Evolutionary conservation across 352 stramenopile genomes (phyloP).

Genomic region (Phytophthora constricta): DNA sequence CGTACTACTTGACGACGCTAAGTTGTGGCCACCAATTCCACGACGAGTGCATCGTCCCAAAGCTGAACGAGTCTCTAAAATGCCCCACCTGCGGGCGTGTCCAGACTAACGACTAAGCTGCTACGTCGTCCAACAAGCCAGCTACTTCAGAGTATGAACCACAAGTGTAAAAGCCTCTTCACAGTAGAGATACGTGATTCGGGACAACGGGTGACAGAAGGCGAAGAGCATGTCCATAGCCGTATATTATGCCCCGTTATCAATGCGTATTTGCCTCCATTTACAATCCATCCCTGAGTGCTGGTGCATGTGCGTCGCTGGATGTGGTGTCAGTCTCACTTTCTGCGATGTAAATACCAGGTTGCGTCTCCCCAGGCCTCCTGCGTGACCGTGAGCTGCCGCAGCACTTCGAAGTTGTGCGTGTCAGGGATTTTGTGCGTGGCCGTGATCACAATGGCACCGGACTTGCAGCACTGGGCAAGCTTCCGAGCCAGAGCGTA

Average conservation of each 20-base stretch:
- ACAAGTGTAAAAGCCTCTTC: too few relatives aligned
- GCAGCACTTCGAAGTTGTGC: conserved; percentile 53
- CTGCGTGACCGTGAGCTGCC: conserved; percentile 54
- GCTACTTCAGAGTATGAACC: conserved; percentile 29
- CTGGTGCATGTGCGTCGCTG: neutral
- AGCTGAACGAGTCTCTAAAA: conserved; percentile 70
- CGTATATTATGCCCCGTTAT: conserved; percentile 41
- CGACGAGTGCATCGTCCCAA: conserved; percentile 84
- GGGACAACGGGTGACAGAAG: conserved; percentile 22
- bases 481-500: conserved; percentile 55
- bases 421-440: conserved; percentile 58
- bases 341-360: conserved; percentile 65
- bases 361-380: conserved; percentile 66
- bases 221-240: conserved; percentile 31
- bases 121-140: conserved; percentile 1
- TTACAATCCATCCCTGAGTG: conserved; percentile 2
- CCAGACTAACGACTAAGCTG: conserved; percentile 33
- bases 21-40: conserved; percentile 83
- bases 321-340: too few relatives aligned
- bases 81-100: conserved; percentile 69
- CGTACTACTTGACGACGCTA: conserved; percentile 76
- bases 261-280: conserved; percentile 24
- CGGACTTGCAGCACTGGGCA: conserved; percentile 51
- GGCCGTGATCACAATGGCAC: conserved; percentile 65
- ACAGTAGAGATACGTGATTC: too few relatives aligned